A percentile compares a stretch with the other conserved stretches of the same genome.
These are phyloP conservation scores for Pulveroboletus sp. DNA, from an alignment of 768 basidiomycete species.

Conservation along the genomic window DNA sequence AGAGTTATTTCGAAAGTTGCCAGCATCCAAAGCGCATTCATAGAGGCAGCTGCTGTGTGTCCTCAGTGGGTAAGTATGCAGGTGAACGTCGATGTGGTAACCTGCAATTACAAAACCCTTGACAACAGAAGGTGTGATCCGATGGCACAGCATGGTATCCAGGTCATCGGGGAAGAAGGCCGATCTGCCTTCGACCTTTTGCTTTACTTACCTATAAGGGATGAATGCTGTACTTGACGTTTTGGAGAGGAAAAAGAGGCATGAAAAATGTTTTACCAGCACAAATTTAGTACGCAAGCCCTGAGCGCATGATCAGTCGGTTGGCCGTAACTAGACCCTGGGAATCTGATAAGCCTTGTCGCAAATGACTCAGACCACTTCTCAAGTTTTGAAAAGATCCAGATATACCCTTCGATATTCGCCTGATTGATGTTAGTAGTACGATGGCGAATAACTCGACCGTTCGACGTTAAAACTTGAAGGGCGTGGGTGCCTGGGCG, in stretches of 20 bases:
- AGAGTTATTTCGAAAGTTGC: background rate
- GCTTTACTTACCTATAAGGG: no score
- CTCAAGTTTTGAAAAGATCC: background rate
- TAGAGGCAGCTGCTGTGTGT: background rate
- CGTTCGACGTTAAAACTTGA: no score
- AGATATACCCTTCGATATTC: background rate
- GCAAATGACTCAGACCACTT: background rate
- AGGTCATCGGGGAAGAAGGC: no score
- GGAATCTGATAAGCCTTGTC: background rate
- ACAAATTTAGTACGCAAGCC: no score
- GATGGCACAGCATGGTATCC: no score
- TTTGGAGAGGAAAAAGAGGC: background rate
- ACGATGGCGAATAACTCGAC: background rate
- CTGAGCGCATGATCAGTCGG: no score
- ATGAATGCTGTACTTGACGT: background rate
- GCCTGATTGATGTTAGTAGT: background rate
- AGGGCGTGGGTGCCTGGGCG: no score
- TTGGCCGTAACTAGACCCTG: no score
- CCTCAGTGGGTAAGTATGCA: no score
- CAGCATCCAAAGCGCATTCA: background rate
- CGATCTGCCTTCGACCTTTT: no score
- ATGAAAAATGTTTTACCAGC: background rate
- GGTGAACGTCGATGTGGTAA: no score
- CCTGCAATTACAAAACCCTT: constrained; percentile 4
- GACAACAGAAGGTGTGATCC: background rate